phyloP scores from a whole-genome alignment of 2,329 filamentous ascomycete genomes.

The Pseudopithomyces maydicus region DNA sequence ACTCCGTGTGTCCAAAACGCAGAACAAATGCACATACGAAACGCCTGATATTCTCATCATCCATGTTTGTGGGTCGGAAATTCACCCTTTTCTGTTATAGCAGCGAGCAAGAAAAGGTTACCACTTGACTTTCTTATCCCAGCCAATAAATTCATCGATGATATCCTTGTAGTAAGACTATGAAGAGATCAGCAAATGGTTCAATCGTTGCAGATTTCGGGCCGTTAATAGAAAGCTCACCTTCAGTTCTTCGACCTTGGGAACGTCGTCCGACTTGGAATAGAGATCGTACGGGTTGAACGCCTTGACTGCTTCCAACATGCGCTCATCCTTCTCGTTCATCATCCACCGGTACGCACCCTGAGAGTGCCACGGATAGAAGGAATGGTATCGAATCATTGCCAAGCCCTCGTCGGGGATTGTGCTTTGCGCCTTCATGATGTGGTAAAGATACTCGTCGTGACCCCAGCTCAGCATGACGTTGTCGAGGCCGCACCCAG shows the following conservation, averaged over 20 bases:
- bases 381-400: conserved; percentile 92
- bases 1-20: conserved; percentile 6
- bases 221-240: conserved; percentile 44
- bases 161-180: conserved; percentile 69
- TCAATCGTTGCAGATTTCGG: not conserved
- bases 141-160: conserved; percentile 74
- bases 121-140: conserved; percentile 71
- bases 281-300: conserved; percentile 94
- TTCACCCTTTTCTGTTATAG: conserved; percentile 3
- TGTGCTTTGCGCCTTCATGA: conserved; percentile 80
- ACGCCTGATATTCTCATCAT: not conserved
- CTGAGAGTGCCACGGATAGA: conserved; percentile 89
- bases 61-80: conserved; percentile 14
- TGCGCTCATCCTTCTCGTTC: conserved; percentile 78
- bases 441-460: conserved; percentile 85
- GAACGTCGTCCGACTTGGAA: conserved; percentile 85
- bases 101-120: conserved; percentile 42
- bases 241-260: conserved; percentile 77
- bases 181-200: not conserved
- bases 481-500: conserved; percentile 82
- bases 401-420: conserved; percentile 82
- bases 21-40: not conserved
- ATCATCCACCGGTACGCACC: conserved; percentile 83
- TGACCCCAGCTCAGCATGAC: conserved; percentile 91
- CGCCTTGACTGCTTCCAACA: conserved; percentile 79